Percentiles rank a stretch among this genome's conserved stretches.
Conservation (phyloP, 352 stramenopile species). For the Pythium pyrilobum region DNA sequence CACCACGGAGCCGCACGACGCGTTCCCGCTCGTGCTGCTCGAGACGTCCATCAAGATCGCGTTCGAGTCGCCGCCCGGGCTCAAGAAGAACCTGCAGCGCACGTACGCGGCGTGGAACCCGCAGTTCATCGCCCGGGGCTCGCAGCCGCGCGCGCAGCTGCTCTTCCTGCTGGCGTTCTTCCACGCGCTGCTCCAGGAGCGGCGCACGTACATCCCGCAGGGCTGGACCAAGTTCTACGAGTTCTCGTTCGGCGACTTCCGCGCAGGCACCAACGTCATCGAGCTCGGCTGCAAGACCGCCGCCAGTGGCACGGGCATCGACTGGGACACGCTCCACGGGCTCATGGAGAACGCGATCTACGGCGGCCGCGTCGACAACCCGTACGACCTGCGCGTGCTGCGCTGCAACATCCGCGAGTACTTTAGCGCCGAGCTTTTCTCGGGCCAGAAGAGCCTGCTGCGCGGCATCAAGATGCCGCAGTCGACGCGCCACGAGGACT, state of each 20-base stretch:
- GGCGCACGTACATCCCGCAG: conserved; percentile 92
- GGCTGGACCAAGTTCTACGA: conserved; percentile 97
- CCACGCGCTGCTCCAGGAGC: conserved; percentile 81
- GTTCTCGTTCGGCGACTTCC: conserved; percentile 93
- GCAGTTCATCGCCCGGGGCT: conserved; percentile 60
- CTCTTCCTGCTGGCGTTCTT: conserved; percentile 90
- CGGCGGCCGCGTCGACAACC: conserved; percentile 91
- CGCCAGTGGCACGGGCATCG: conserved; percentile 33
- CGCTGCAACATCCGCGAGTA: conserved; percentile 82
- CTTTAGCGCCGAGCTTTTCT: conserved; percentile 80
- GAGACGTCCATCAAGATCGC: conserved; percentile 93
- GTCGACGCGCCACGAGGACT: conserved; percentile 58
- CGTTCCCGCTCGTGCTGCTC: conserved; percentile 89
- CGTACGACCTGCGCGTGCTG: conserved; percentile 90
- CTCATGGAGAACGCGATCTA: conserved; percentile 97
- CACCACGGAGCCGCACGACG: conserved; percentile 89
- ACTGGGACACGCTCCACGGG: conserved; percentile 91
- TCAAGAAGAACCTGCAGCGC: conserved; percentile 95
- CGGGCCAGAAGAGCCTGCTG: conserved; percentile 50
- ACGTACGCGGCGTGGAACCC: conserved; percentile 86
- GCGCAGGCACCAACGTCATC: conserved; percentile 90
- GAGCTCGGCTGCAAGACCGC: conserved; percentile 52
- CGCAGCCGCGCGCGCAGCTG: conserved; percentile 46
- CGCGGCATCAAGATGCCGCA: conserved; percentile 72
- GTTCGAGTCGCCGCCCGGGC: conserved; percentile 92